A percentile compares a stretch with the other conserved stretches of the same genome.
Conservation (phyloP, 768 basidiomycete genomes). For the Lyophyllum semitale region DNA sequence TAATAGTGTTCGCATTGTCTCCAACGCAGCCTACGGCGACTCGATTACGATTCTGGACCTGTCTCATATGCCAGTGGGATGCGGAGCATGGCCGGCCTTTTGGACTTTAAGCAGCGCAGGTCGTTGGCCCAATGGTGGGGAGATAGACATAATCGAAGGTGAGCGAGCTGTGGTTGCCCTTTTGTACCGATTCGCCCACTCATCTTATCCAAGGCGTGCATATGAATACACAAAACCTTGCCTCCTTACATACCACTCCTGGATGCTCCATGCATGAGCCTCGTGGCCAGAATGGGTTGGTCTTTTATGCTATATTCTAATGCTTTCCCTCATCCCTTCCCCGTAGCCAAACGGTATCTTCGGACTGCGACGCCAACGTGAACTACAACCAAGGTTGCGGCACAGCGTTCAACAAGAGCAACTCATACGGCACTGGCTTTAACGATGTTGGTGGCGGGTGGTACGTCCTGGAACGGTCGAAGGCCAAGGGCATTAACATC, state of each 20-base stretch:
- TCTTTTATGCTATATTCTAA: background rate
- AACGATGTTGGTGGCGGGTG: constrained; percentile 59
- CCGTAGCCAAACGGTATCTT: constrained; percentile 38
- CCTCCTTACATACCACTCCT: constrained; percentile 55
- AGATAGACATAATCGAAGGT: constrained; percentile 67
- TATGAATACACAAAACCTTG: constrained; percentile 41
- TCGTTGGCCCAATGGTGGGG: constrained; percentile 64
- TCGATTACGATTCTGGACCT: constrained; percentile 53
- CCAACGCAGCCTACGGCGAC: constrained; percentile 44
- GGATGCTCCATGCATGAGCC: constrained; percentile 44
- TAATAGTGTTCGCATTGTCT: constrained; percentile 56
- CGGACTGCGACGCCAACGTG: constrained; percentile 48
- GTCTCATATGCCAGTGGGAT: constrained; percentile 62
- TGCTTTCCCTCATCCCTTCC: background rate
- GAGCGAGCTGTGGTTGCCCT: background rate
- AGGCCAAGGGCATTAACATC: constrained; percentile 46
- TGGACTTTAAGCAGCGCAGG: constrained; percentile 55
- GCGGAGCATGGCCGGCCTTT: constrained; percentile 64
- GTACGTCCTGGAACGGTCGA: constrained; percentile 52
- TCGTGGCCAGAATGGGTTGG: constrained; percentile 51
- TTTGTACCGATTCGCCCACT: background rate
- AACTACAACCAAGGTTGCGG: constrained; percentile 69
- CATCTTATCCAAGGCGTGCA: constrained; percentile 49
- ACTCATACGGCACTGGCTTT: constrained; percentile 50
- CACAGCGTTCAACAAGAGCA: constrained; percentile 36